Evolutionary conservation across 345 rosid genomes (phyloP).

Genomic region (Gossypium herbaceum): DNA sequence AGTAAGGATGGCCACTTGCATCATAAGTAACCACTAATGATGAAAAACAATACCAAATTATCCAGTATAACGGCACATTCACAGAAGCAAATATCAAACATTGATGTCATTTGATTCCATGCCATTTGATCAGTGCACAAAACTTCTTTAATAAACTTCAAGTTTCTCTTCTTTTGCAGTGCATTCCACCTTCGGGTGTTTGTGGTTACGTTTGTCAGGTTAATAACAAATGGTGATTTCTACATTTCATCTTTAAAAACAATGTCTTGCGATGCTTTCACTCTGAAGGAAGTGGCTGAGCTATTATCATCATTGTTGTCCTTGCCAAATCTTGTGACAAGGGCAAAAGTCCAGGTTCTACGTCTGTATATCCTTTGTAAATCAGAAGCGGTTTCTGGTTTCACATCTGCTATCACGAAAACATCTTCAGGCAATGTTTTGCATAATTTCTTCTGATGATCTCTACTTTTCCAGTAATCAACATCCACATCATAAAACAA

Average conservation of each 20-base stretch:
- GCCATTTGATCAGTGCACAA: neutral
- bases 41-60: neutral
- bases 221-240: slow-evolving; percentile 27
- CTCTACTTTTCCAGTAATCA: slow-evolving; percentile 30
- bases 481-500: neutral
- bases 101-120: neutral
- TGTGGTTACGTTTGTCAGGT: slow-evolving; percentile 29
- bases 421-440: slow-evolving; percentile 40
- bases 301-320: neutral
- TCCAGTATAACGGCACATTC: neutral
- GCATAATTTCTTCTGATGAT: slow-evolving; percentile 28
- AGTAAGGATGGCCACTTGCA: neutral
- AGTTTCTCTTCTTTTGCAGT: slow-evolving; percentile 25
- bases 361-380: slow-evolving; percentile 27
- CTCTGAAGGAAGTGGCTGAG: slow-evolving; percentile 20
- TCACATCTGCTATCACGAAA: slow-evolving; percentile 28
- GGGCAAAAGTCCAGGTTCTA: slow-evolving; percentile 28
- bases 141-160: slow-evolving; percentile 26
- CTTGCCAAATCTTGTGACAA: slow-evolving; percentile 10
- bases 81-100: neutral
- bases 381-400: slow-evolving; percentile 35
- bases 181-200: slow-evolving; percentile 35
- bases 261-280: slow-evolving; percentile 7
- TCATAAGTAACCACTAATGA: neutral
- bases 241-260: neutral